Evolutionary conservation across 768 basidiomycete species (phyloP).

Genomic region (Sporobolomyces roseus): DNA sequence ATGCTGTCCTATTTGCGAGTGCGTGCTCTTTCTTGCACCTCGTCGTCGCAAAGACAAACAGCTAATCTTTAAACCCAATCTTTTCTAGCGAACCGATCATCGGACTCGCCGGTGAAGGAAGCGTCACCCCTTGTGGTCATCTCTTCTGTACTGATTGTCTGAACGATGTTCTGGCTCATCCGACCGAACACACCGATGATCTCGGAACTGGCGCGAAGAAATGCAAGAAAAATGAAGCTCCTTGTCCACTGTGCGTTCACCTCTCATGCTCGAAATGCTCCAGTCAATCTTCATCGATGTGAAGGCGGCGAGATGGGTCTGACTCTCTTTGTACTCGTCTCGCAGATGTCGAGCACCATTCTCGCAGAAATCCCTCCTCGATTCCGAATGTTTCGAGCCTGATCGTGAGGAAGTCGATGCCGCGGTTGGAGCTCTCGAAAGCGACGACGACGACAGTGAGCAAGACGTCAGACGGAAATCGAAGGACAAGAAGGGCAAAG

Average conservation of each 20-base stretch:
- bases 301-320: not conserved
- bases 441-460: constrained; percentile 28
- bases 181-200: constrained; percentile 47
- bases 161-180: constrained; percentile 20
- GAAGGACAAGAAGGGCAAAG: constrained; percentile 8
- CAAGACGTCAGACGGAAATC: constrained; percentile 2
- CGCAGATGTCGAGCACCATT: constrained; percentile 7
- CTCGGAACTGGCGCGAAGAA: constrained; percentile 39
- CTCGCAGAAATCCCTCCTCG: not conserved
- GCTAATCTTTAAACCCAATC: not conserved
- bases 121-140: constrained; percentile 60
- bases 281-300: no score
- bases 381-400: constrained; percentile 16
- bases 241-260: constrained; percentile 55
- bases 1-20: constrained; percentile 64
- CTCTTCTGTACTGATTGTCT: constrained; percentile 61
- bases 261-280: not conserved
- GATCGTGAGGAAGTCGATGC: constrained; percentile 21
- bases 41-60: not conserved
- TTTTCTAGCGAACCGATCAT: not conserved
- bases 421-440: constrained; percentile 40
- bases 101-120: not conserved
- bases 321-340: not conserved
- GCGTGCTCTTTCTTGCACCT: constrained; percentile 49
- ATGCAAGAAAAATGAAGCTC: constrained; percentile 54